Conservation (phyloP, 1,284 basidiomycete species). For the Phaffia rhodozyma region DNA sequence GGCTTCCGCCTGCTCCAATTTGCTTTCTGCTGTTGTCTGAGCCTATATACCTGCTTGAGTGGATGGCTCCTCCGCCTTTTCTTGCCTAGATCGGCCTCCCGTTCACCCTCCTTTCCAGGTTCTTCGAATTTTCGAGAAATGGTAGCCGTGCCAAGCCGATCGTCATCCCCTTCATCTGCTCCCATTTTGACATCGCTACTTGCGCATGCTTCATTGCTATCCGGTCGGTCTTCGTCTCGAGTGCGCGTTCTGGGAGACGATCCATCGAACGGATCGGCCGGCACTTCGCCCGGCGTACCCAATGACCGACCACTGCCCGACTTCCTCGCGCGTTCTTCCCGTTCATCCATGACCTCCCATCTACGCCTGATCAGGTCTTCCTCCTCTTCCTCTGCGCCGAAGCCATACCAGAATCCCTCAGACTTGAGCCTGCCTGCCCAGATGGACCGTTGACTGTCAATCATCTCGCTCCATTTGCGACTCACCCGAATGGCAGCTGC, state of each 20-base stretch:
- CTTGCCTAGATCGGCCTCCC: neutral
- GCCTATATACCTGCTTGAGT: constrained; percentile 18
- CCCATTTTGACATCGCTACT: neutral
- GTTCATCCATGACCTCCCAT: constrained; percentile 27
- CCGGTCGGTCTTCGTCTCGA: neutral
- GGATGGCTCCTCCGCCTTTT: constrained; percentile 11
- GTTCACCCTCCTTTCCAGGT: neutral
- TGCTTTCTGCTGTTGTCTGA: constrained; percentile 9
- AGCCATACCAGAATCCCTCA: constrained; percentile 30
- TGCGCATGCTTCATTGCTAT: neutral
- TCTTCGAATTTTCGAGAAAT: neutral
- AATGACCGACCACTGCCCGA: constrained; percentile 12
- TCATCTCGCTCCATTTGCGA: constrained; percentile 30
- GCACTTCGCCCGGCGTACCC: constrained; percentile 26
- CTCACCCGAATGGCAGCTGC: constrained; percentile 28
- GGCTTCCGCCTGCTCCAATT: constrained; percentile 17
- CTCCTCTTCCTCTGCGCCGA: constrained; percentile 33
- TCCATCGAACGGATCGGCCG: no score
- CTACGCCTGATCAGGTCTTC: constrained; percentile 27
- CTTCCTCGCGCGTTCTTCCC: constrained; percentile 13
- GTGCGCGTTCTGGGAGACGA: neutral
- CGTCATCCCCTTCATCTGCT: neutral
- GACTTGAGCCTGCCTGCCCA: constrained; percentile 31
- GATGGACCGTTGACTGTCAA: constrained; percentile 30
- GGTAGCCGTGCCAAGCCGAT: neutral